Evolutionary conservation across 805 yeast species (phyloP).

Genomic region (Starmera amethionina): DNA sequence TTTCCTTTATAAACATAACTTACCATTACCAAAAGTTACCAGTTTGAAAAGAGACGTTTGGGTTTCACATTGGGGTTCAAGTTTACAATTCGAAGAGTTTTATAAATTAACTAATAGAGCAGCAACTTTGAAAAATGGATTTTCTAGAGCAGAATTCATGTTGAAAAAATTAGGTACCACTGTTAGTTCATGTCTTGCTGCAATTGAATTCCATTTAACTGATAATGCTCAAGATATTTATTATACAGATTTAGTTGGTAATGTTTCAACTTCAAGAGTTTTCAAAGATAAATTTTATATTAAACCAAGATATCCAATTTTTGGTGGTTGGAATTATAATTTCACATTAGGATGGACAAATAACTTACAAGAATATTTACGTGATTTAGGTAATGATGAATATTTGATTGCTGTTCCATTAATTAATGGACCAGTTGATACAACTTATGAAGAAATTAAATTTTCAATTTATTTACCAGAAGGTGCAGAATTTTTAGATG

Average conservation of each 20-base stretch:
- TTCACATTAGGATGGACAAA: slow-evolving; percentile 93
- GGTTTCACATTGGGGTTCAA: slow-evolving; percentile 78
- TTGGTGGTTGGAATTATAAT: slow-evolving; percentile 94
- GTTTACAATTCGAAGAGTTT: slow-evolving; percentile 72
- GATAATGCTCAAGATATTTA: slow-evolving; percentile 53
- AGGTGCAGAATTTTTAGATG: slow-evolving; percentile 53
- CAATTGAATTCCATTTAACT: slow-evolving; percentile 48
- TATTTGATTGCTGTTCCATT: slow-evolving; percentile 63
- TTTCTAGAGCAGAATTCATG: slow-evolving; percentile 75
- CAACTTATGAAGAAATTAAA: slow-evolving; percentile 53
- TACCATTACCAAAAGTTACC: slow-evolving; percentile 54
- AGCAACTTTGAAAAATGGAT: slow-evolving; percentile 59
- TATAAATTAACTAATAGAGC: slow-evolving; percentile 74
- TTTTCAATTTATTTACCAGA: slow-evolving; percentile 76
- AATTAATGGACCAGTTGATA: slow-evolving; percentile 60
- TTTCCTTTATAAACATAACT: slow-evolving; percentile 52
- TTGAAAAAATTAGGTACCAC: slow-evolving; percentile 37
- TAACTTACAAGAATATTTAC: slow-evolving; percentile 43
- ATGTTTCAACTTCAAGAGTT: slow-evolving; percentile 67
- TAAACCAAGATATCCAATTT: slow-evolving; percentile 86
- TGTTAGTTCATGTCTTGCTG: slow-evolving; percentile 50
- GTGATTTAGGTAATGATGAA: slow-evolving; percentile 23
- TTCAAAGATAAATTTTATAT: slow-evolving; percentile 35
- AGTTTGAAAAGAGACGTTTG: slow-evolving; percentile 66
- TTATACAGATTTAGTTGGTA: slow-evolving; percentile 85